Evolutionary conservation across 2,329 filamentous ascomycete species (phyloP).

Genomic region (Cladosporium halotolerans): DNA sequence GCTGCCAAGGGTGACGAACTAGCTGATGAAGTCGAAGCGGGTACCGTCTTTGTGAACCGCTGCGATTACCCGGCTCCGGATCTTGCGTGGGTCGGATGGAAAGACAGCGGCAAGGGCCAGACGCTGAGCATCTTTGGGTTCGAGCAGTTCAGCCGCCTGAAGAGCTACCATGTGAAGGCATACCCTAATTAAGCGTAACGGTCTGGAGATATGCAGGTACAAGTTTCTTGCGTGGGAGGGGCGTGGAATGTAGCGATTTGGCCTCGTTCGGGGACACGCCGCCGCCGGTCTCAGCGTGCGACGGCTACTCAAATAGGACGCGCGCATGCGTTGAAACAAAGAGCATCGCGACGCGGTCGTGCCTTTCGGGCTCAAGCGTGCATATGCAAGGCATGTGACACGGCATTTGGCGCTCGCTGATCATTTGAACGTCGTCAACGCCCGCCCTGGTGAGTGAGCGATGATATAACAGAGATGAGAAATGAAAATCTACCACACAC

Average conservation of each 20-base stretch:
- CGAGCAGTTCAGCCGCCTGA: conserved; percentile 91
- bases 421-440: no score
- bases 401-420: conserved; percentile 7
- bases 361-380: neutral
- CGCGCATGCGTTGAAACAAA: conserved; percentile 4
- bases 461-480: neutral
- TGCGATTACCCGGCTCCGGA: conserved; percentile 85
- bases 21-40: conserved; percentile 76
- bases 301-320: neutral
- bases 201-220: conserved; percentile 1
- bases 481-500: no score
- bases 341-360: conserved; percentile 5
- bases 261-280: neutral
- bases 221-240: conserved; percentile 7
- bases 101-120: conserved; percentile 88
- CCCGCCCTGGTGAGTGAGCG: no score
- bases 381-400: conserved; percentile 22
- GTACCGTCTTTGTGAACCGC: conserved; percentile 93
- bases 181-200: conserved; percentile 46
- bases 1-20: conserved; percentile 67
- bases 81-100: conserved; percentile 69
- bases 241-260: conserved; percentile 9
- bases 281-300: conserved; percentile 5
- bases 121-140: conserved; percentile 87
- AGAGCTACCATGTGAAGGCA: conserved; percentile 91